Percentiles rank a stretch among this genome's conserved stretches.
phyloP scores from a whole-genome alignment of 2,329 filamentous ascomycete species.

The Aureobasidium sp. region DNA sequence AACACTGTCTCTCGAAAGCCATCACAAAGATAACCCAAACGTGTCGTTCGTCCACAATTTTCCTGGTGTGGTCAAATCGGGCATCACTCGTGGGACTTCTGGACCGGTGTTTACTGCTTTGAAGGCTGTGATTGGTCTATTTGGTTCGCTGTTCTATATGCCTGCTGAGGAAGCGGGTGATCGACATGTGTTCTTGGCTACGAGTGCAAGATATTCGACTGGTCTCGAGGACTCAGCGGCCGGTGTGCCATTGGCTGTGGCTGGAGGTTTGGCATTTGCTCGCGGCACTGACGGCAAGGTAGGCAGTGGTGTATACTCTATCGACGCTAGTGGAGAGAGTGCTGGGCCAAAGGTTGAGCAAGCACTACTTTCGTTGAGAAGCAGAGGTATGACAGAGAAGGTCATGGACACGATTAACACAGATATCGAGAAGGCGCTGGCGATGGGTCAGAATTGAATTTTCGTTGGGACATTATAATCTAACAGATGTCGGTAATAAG shows the following conservation, averaged over 20 bases:
- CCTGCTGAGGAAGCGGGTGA: conserved; percentile 28
- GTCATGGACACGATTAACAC: conserved; percentile 25
- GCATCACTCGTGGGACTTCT: conserved; percentile 21
- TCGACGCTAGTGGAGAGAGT: conserved; percentile 26
- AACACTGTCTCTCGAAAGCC: conserved; percentile 24
- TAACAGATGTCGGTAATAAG: too few species aligned
- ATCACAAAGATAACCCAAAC: conserved; percentile 21
- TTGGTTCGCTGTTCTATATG: conserved; percentile 22
- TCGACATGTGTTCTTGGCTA: conserved; percentile 31
- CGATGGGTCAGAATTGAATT: background rate
- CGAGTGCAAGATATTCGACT: conserved; percentile 29
- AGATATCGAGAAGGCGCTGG: conserved; percentile 21
- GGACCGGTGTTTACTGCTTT: conserved; percentile 16
- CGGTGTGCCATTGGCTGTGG: conserved; percentile 20
- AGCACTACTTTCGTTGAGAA: conserved; percentile 25
- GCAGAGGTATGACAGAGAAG: conserved; percentile 28
- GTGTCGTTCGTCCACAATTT: conserved; percentile 28
- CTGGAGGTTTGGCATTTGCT: conserved; percentile 4
- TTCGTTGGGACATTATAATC: too few species aligned
- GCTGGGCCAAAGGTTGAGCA: conserved; percentile 23
- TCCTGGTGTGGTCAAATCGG: conserved; percentile 24
- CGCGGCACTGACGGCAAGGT: conserved; percentile 25
- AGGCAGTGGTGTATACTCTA: conserved; percentile 31
- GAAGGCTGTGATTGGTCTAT: conserved; percentile 15
- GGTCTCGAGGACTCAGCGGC: conserved; percentile 14